These are phyloP conservation scores for Crepidotus variabilis DNA, from an alignment of 768 basidiomycete species.

Conservation along the genomic window DNA sequence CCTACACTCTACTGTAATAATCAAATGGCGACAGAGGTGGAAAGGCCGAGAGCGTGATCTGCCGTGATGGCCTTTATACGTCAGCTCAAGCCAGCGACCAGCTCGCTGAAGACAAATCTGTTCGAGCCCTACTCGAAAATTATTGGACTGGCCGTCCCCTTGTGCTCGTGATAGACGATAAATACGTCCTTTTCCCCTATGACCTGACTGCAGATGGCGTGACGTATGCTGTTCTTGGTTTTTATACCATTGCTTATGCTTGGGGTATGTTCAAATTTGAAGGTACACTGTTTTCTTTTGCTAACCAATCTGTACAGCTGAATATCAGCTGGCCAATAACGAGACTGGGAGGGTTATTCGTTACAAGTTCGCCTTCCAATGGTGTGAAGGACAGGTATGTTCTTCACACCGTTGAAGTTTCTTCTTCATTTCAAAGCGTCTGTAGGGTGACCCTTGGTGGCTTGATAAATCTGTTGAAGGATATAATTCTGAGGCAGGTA, in stretches of 20 bases:
- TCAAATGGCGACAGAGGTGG: constrained; percentile 50
- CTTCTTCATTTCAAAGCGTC: neutral
- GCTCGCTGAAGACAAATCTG: constrained; percentile 62
- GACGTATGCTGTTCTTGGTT: constrained; percentile 54
- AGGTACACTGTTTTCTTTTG: constrained; percentile 2
- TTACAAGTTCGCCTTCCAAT: constrained; percentile 82
- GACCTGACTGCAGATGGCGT: constrained; percentile 49
- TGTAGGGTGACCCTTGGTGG: constrained; percentile 50
- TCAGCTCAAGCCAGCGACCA: constrained; percentile 59
- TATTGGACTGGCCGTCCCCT: constrained; percentile 53
- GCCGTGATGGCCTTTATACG: constrained; percentile 32
- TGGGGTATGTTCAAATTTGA: constrained; percentile 49
- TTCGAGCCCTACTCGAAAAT: constrained; percentile 62
- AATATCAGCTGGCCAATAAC: constrained; percentile 52
- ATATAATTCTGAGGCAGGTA: too few species aligned
- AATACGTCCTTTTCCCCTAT: constrained; percentile 70
- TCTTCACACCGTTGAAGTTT: neutral
- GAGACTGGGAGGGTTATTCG: constrained; percentile 55
- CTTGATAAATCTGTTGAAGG: neutral
- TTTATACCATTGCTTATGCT: constrained; percentile 66
- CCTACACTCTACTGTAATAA: neutral
- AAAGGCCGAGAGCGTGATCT: constrained; percentile 55
- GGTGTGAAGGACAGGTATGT: constrained; percentile 68
- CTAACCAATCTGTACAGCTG: constrained; percentile 38
- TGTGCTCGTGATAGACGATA: constrained; percentile 70